A percentile compares a stretch with the other conserved stretches of the same genome.
Conservation (phyloP, 768 basidiomycete genomes). For the Trametes coccinea region DNA sequence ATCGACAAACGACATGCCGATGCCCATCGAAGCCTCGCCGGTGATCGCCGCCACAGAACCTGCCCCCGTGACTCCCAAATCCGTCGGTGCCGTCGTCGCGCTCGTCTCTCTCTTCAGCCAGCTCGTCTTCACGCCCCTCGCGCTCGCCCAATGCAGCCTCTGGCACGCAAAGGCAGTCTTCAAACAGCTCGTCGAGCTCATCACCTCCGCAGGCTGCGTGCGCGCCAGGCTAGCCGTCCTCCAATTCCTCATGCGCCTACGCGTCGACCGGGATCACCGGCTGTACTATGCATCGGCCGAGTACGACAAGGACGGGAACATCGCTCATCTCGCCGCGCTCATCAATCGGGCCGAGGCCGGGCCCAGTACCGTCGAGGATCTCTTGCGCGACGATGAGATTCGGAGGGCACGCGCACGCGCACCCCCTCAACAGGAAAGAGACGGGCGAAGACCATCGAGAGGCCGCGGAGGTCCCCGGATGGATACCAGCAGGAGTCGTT, state of each 20-base stretch:
- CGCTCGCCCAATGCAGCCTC: slow-evolving; percentile 47
- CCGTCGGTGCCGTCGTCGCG: slow-evolving; percentile 61
- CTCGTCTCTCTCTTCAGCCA: slow-evolving; percentile 69
- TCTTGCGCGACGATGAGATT: slow-evolving; percentile 34
- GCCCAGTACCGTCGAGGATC: slow-evolving; percentile 26
- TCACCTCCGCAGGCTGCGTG: slow-evolving; percentile 47
- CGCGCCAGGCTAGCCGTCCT: slow-evolving; percentile 70
- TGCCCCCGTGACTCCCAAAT: slow-evolving; percentile 36
- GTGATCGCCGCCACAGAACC: slow-evolving; percentile 29
- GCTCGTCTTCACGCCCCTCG: slow-evolving; percentile 67
- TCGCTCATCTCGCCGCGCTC: slow-evolving; percentile 58
- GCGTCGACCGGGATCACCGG: slow-evolving; percentile 88
- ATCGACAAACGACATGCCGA: slow-evolving; percentile 36
- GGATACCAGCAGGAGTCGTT: slow-evolving; percentile 60
- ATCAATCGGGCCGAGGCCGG: slow-evolving; percentile 52
- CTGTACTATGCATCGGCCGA: slow-evolving; percentile 64
- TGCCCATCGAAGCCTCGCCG: slow-evolving; percentile 34
- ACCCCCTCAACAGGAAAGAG: slow-evolving; percentile 45
- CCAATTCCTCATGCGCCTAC: slow-evolving; percentile 85
- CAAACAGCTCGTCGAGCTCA: slow-evolving; percentile 48
- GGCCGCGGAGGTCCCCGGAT: slow-evolving; percentile 51
- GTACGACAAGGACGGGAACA: slow-evolving; percentile 59
- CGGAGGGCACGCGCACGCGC: slow-evolving; percentile 50
- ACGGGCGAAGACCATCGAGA: slow-evolving; percentile 51
- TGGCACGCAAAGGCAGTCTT: slow-evolving; percentile 57